A percentile compares a stretch with the other conserved stretches of the same genome.
phyloP scores from a whole-genome alignment of 805 yeast genomes.

The Millerozyma acaciae region DNA sequence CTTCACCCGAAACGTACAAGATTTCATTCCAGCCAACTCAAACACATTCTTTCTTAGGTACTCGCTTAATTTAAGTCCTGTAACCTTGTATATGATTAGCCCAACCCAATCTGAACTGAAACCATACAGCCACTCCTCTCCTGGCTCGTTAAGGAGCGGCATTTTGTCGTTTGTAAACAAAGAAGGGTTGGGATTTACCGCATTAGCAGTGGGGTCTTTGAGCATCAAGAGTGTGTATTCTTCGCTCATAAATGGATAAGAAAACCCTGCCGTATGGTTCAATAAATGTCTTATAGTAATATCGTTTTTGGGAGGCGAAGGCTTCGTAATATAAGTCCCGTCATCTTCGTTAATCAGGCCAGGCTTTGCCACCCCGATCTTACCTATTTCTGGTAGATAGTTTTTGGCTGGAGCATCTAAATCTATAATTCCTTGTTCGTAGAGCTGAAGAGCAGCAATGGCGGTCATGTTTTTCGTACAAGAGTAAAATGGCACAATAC shows the following conservation, averaged over 20 bases:
- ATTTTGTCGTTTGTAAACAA: constrained; percentile 23
- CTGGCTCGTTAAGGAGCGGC: constrained; percentile 35
- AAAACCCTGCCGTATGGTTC: constrained; percentile 32
- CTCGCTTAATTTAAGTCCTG: constrained; percentile 30
- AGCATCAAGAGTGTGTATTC: constrained; percentile 23
- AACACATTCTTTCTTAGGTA: constrained; percentile 29
- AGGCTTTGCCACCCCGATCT: constrained; percentile 22
- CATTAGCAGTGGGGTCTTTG: constrained; percentile 15
- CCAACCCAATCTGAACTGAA: constrained; percentile 39
- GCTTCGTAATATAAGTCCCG: constrained; percentile 20
- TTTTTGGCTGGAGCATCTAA: constrained; percentile 31
- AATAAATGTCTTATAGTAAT: constrained; percentile 29
- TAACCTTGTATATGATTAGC: constrained; percentile 27
- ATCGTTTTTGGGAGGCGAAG: constrained; percentile 19
- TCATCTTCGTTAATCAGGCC: constrained; percentile 21
- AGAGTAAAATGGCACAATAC: constrained; percentile 21
- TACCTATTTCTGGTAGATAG: constrained; percentile 30
- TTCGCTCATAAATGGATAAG: constrained; percentile 28
- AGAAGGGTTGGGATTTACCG: constrained; percentile 18
- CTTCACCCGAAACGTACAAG: constrained; percentile 22
- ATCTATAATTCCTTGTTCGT: constrained; percentile 27
- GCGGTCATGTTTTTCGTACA: constrained; percentile 34
- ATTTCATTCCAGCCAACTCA: constrained; percentile 31
- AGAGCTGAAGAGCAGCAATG: constrained; percentile 31
- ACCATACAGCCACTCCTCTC: constrained; percentile 35